Evolutionary conservation across 352 stramenopile genomes (phyloP), one percentile per base, ranked within the genome.

Genomic region (Globisporangium heterothallicum): DNA sequence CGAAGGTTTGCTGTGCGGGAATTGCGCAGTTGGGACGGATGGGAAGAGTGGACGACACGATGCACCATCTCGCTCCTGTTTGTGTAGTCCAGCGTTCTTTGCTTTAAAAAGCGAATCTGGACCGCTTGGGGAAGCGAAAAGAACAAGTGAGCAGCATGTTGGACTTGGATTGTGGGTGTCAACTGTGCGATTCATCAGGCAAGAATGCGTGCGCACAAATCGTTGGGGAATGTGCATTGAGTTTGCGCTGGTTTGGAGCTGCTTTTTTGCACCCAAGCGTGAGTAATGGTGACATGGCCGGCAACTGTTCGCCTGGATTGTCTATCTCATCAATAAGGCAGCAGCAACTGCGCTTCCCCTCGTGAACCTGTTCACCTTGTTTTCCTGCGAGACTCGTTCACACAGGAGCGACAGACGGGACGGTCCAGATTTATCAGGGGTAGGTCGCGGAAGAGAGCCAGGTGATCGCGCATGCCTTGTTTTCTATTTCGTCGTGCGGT

Each of bases 401-500:
- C 30, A 36, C 14, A 10, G 12, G 8, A 38, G n/a, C 14, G 6
- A 38, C 14, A 38, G 30, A 18, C 12, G 10, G 32, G 9, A 36
- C 30, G 12, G 16, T 16, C 12, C 12, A 3, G 30, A 10, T 38
- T 18, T n/a, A 49, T 38, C 25, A 13, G 10, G 24, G 25, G 0
- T 50, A 32, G 7, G 32, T 18, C 6, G n/a, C 30, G 12, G 0
- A 32, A 22, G n/a, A 53, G 47, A 53, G 47, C 34, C 47, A 24
- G 47, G 42, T 30, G 16, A n/a, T 12, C 12, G 32, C 32, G 32
- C 32, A 38, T 16, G 32, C n/a, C 32, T 38, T 38, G 14, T n/a
- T 34, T 32, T 53, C 32, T 53, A 9, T 44, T 53, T 43, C 34
- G 47, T 53, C 47, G 47, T 35, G 21, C 4, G 13, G 22, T 53